These are phyloP conservation scores for Candida freyschussii DNA, from an alignment of 1,139 yeast genomes.

Conservation along the genomic window DNA sequence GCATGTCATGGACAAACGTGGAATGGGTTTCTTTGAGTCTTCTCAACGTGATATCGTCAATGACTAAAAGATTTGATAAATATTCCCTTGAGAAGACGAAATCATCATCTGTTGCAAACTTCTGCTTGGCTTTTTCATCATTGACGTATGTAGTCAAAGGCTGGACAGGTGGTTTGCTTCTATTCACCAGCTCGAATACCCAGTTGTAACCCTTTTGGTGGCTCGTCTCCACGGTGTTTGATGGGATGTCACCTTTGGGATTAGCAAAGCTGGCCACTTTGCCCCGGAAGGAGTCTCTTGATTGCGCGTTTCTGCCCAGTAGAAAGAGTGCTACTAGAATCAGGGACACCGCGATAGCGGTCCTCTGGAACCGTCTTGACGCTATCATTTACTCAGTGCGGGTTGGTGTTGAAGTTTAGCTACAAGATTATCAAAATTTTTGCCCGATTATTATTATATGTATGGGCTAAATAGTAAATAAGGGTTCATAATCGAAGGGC, in stretches of 20 bases:
- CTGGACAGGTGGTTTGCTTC: constrained; percentile 25
- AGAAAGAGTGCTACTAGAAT: neutral
- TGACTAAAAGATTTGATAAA: constrained; percentile 25
- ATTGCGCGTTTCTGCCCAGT: neutral
- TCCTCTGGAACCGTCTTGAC: constrained; percentile 14
- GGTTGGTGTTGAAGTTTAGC: too few species aligned
- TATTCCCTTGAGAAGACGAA: constrained; percentile 28
- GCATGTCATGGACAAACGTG: constrained; percentile 17
- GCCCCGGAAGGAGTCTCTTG: neutral
- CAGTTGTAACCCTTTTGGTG: constrained; percentile 19
- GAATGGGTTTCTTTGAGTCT: constrained; percentile 27
- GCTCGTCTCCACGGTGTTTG: neutral
- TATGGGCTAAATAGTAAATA: too few species aligned
- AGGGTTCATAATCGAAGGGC: too few species aligned
- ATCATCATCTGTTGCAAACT: constrained; percentile 30
- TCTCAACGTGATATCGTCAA: constrained; percentile 20
- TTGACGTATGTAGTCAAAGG: constrained; percentile 25
- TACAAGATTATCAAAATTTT: too few species aligned
- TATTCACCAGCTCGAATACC: constrained; percentile 26
- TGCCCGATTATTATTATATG: too few species aligned
- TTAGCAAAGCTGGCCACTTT: constrained; percentile 5
- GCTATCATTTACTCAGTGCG: constrained; percentile 6
- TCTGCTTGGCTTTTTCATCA: constrained; percentile 28
- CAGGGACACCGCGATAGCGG: constrained; percentile 3
- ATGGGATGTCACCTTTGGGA: neutral